Base-by-base conservation (phyloP, 2,329 filamentous ascomycete species). In the Botrytis paeoniae region DNA sequence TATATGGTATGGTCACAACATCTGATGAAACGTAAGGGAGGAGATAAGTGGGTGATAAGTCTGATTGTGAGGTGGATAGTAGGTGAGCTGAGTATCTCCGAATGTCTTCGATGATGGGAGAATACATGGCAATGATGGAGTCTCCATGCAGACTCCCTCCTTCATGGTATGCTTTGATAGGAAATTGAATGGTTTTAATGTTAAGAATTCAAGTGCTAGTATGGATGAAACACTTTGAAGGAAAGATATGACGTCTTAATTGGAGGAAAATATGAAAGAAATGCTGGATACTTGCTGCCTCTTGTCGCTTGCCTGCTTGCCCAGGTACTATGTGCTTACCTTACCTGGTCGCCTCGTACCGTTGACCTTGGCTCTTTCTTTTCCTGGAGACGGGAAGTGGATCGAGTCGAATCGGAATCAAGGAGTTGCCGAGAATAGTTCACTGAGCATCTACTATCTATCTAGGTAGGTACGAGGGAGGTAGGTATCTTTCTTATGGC, bases 251-350 rank as follows among this genome's bases (percentile, higher is more conserved):
- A 29, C 18, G 35, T 54, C 48, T 57, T 41, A 22, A 68, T 57
- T 68, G 64, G 64, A 41, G 35, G 9, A n/a, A 35, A 41, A 29
- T 41, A 64, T 48, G 18, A 16, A 63, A 51, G 1, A 6, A 25
- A 25, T 25, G 68, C n/a, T 62, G 69, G 59, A 37, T 48, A 12
- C 69, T 71, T 65, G 59, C 69, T 64, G 69, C 25, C 29, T 41
- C 41, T 64, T 32, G 32, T 51, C 37, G 59, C 69, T 65, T 43
- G 35, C 57, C 68, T 70, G n/a, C 69, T 48, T 71, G 32, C 25
- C 32, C 63, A 29, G 16, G 32, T 39, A 18, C 35, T 37, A 16
- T 54, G 51, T 29, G 20, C 45, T 45, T 54, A 14, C 45, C 35
- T 68, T 20, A 4, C 8, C 35, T 51, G 32, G 32, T 39, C 62